These are phyloP conservation scores for Scleroderma bovista DNA, from an alignment of 768 basidiomycete species.

Conservation along the genomic window DNA sequence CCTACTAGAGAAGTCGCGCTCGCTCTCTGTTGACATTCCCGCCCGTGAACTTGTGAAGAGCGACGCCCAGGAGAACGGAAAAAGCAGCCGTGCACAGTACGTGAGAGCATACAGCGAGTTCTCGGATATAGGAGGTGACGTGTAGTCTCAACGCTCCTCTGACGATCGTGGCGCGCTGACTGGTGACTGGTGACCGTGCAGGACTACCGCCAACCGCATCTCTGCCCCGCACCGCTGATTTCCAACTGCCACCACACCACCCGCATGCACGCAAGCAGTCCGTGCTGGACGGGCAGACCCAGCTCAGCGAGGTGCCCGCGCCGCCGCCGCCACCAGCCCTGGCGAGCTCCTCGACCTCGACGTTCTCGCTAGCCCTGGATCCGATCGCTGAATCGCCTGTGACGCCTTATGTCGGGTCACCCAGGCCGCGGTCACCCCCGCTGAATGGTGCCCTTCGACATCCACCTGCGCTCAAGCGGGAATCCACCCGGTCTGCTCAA, in stretches of 20 bases:
- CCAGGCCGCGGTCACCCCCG: constrained; percentile 23
- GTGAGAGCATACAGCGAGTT: constrained; percentile 29
- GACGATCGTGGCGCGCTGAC: constrained; percentile 3
- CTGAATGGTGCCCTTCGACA: constrained; percentile 24
- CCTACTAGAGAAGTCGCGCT: constrained; percentile 46
- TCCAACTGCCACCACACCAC: constrained; percentile 54
- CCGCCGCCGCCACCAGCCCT: constrained; percentile 17
- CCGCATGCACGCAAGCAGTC: constrained; percentile 78
- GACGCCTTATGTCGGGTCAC: constrained; percentile 33
- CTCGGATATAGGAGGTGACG: constrained; percentile 9
- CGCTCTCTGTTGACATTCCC: constrained; percentile 61
- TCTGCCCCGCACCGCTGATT: constrained; percentile 45
- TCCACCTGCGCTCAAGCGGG: constrained; percentile 14
- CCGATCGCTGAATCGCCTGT: constrained; percentile 42
- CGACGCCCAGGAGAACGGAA: neutral
- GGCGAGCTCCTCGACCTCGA: constrained; percentile 37
- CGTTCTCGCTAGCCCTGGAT: constrained; percentile 45
- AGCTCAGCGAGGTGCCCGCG: constrained; percentile 25
- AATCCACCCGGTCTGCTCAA: constrained; percentile 22
- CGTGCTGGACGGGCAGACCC: constrained; percentile 46
- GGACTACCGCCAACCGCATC: constrained; percentile 7
- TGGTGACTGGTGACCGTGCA: neutral
- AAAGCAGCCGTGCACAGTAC: constrained; percentile 16
- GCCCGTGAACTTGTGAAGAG: constrained; percentile 39
- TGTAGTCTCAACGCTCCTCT: constrained; percentile 8